Percentiles rank a stretch among this genome's conserved stretches.
Evolutionary conservation across 768 basidiomycete genomes (phyloP).

Genomic region (Podaxis rugospora): DNA sequence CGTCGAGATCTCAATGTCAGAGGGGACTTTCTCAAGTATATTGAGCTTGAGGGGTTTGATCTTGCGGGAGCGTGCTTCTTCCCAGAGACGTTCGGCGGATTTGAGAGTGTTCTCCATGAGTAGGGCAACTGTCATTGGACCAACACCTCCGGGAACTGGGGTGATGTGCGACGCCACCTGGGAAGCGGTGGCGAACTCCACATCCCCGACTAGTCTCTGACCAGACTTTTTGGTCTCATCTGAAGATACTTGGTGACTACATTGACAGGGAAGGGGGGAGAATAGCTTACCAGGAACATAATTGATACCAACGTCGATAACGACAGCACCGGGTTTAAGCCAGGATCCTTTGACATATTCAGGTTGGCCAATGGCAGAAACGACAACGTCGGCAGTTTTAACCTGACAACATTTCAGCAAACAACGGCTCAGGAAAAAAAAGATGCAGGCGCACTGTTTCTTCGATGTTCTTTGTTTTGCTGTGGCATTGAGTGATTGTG

Average conservation of each 20-base stretch:
- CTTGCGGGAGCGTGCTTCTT: constrained; percentile 58
- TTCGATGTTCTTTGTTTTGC: constrained; percentile 77
- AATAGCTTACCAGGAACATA: constrained; percentile 71
- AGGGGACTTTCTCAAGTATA: constrained; percentile 83
- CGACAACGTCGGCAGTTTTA: constrained; percentile 82
- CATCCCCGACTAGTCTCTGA: constrained; percentile 93
- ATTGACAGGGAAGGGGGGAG: neutral
- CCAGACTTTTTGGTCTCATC: constrained; percentile 93
- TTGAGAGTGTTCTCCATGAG: constrained; percentile 93
- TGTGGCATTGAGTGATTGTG: constrained; percentile 98
- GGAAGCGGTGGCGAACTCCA: constrained; percentile 77
- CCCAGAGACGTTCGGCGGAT: constrained; percentile 81
- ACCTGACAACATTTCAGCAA: constrained; percentile 41
- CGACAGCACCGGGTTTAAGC: constrained; percentile 92
- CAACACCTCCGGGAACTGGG: constrained; percentile 97
- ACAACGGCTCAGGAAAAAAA: neutral
- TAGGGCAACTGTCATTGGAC: constrained; percentile 99
- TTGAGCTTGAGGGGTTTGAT: constrained; percentile 77
- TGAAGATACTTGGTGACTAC: constrained; percentile 20
- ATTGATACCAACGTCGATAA: constrained; percentile 98
- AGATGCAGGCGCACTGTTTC: constrained; percentile 53
- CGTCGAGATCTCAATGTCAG: constrained; percentile 94
- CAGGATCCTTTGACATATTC: constrained; percentile 90
- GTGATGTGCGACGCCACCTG: constrained; percentile 86
- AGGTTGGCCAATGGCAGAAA: constrained; percentile 95